Conservation (phyloP, 495 filamentous ascomycete species). For the Penicillium argentinense region DNA sequence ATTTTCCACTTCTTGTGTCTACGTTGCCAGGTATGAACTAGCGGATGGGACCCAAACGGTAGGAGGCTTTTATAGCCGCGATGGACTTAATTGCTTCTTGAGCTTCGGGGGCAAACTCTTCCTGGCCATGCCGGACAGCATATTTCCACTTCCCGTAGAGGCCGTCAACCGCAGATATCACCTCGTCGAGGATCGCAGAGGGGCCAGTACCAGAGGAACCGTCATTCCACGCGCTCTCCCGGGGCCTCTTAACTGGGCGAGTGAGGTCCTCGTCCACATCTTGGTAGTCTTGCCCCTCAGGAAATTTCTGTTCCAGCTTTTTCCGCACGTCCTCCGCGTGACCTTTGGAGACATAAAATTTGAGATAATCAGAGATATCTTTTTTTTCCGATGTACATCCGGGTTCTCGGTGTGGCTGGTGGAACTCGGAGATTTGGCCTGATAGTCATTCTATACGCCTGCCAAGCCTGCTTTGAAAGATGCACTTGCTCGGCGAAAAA, state of each 20-base stretch:
- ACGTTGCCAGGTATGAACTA: slow-evolving; percentile 43
- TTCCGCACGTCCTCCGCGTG: slow-evolving; percentile 51
- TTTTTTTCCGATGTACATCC: slow-evolving; percentile 36
- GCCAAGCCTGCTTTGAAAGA: slow-evolving; percentile 61
- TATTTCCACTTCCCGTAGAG: slow-evolving; percentile 21
- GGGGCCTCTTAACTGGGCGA: slow-evolving; percentile 38
- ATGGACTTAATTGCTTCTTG: slow-evolving; percentile 24
- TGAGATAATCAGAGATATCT: slow-evolving; percentile 70
- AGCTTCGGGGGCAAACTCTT: slow-evolving; percentile 23
- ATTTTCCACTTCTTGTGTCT: slow-evolving; percentile 38
- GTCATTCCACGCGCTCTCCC: slow-evolving; percentile 27
- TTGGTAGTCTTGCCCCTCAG: slow-evolving; percentile 17
- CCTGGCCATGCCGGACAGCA: slow-evolving; percentile 1
- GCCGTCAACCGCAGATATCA: slow-evolving; percentile 11
- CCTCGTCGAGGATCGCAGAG: slow-evolving; percentile 21
- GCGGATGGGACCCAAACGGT: slow-evolving; percentile 38
- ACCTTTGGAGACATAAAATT: slow-evolving; percentile 57
- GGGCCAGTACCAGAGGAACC: slow-evolving; percentile 24
- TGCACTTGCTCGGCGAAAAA: no score
- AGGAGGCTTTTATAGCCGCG: slow-evolving; percentile 21
- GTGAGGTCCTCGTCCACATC: slow-evolving; percentile 52
- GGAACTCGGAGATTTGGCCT: slow-evolving; percentile 29
- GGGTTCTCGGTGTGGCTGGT: slow-evolving; percentile 43
- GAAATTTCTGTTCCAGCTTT: slow-evolving; percentile 44
- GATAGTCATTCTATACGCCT: slow-evolving; percentile 44